Evolutionary conservation across 345 rosid genomes (phyloP), one percentile per base, ranked within the genome.

Genomic region (Excoecaria agallocha): DNA sequence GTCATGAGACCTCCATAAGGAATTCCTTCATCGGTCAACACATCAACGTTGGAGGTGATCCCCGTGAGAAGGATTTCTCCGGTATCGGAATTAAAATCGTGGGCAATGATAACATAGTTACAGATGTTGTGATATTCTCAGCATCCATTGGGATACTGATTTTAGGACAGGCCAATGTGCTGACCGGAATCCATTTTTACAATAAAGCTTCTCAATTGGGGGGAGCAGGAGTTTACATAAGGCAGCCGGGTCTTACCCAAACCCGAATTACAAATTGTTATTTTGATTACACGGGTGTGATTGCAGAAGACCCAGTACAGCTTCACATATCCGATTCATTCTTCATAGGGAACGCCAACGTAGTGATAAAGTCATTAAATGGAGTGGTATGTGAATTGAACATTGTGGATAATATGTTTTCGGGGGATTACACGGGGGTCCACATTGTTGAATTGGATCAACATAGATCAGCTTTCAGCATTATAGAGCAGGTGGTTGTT

Each of bases 271-370:
- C 19, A 1, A 79, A 76, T 30, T 72, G 85, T 59, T 82, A 79
- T 68, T 63, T 82, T 3, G 80, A 82, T 39, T 82, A 72, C 78
- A 82, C 76, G 1, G 75, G 75, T 12, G 68, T 82, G 3, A 69
- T 82, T 3, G 69, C 73, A 0, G 85, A 82, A 72, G 82, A 82
- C 19, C 82, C 85, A 0, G 72, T 78, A n/a, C 82, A 78, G 22
- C 54, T 78, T 2, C 79, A 76, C 41, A 62, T 82, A 38, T 68
- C 85, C 1, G 72, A 74, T 12, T 61, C 77, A 1, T 75, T 82
- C 15, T 82, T 82, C 67, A 35, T 82, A 3, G 85, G 82, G 4
- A 76, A 76, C 57, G 77, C 73, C 2, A 70, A 55, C 59, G 66
- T 79, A 22, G 38, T 64, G 65, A 3, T 82, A 0, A 82, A 72